Evolutionary conservation across 176 grass and related monocot genomes (phyloP), one percentile per base, ranked within the genome.

Genomic region (Metroxylon sagu): DNA sequence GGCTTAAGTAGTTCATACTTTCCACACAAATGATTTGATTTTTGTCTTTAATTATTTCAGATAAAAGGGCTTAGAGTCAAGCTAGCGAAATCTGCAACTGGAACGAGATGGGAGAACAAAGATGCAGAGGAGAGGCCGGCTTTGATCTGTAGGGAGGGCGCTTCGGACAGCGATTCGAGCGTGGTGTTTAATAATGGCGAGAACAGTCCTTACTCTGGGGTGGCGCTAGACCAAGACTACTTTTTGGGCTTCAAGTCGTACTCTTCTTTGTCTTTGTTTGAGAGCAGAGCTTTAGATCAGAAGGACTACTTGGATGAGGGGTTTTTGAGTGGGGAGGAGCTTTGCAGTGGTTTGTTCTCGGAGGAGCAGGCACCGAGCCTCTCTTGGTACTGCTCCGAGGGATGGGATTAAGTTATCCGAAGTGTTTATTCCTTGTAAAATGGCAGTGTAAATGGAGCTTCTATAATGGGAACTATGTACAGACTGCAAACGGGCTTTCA

Each of bases 91-190:
- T 7, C 58, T 29, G 61, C 71, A 61, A 76, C 71, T 50, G 39
- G 53, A 0, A 62, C 72, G 49, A 82, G 72, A 59, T 56, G 58
- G 26, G 73, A 77, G 56, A 26, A 59, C 25, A 12, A 5, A 10
- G 18, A 12, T 0, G 56, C 51, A 18, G 67, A 71, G 31, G 3
- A 29, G 60, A 19, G 4, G 28, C 23, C 50, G n/a, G 35, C 35
- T 43, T 43, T 43, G 35, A 43, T 43, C 35, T 14, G 2, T 48
- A 70, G 25, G 53, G 78, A 81, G 53, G 59, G 78, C 0, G 64
- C 79, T 15, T 71, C 68, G 19, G 79, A 82, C 68, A 82, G 79
- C 62, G 79, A 82, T 56, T 82, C 79, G 3, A 82, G 79, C 79
- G 73, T 56, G 14, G 79, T 82, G 68, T 82, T 82, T 68, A 82